Evolutionary conservation across 208 protist genomes (phyloP).

Genomic region (Crithidia brevicula): DNA sequence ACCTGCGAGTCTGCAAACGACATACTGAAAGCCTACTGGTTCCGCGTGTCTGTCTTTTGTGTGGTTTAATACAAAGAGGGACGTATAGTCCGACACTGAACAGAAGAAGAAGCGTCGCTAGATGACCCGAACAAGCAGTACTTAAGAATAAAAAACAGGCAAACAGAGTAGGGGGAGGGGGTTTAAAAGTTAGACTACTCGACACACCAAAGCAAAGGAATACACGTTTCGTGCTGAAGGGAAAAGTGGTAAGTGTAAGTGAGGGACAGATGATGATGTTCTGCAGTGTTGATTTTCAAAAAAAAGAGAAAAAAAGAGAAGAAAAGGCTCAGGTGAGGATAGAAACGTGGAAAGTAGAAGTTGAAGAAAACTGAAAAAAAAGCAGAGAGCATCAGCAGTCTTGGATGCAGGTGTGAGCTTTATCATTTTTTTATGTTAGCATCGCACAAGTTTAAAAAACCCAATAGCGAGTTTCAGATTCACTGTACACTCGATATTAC

Average conservation of each 20-base stretch:
- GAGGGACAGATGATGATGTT: background rate
- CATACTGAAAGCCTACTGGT: too few relatives aligned
- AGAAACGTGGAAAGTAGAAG: background rate
- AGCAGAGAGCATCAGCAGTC: too few relatives aligned
- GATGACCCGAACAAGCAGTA: background rate
- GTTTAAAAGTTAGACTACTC: background rate
- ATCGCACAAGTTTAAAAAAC: too few relatives aligned
- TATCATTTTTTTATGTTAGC: background rate
- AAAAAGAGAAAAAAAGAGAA: slow-evolving; percentile 14
- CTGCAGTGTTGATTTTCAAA: background rate
- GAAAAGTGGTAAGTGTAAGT: background rate
- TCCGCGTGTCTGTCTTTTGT: too few relatives aligned
- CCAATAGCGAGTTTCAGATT: too few relatives aligned
- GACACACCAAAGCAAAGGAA: too few relatives aligned
- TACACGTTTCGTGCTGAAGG: too few relatives aligned
- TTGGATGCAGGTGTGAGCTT: too few relatives aligned
- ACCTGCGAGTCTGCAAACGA: slow-evolving; percentile 19
- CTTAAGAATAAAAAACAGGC: background rate
- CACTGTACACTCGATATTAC: too few relatives aligned
- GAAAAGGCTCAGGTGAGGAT: background rate
- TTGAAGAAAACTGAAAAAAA: slow-evolving; percentile 1
- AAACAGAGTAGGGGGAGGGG: background rate
- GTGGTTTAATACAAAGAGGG: too few relatives aligned
- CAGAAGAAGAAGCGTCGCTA: too few relatives aligned
- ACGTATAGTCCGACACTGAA: background rate